phyloP scores from a whole-genome alignment of 108 stramenopile species.

The Bacterosira constricta region DNA sequence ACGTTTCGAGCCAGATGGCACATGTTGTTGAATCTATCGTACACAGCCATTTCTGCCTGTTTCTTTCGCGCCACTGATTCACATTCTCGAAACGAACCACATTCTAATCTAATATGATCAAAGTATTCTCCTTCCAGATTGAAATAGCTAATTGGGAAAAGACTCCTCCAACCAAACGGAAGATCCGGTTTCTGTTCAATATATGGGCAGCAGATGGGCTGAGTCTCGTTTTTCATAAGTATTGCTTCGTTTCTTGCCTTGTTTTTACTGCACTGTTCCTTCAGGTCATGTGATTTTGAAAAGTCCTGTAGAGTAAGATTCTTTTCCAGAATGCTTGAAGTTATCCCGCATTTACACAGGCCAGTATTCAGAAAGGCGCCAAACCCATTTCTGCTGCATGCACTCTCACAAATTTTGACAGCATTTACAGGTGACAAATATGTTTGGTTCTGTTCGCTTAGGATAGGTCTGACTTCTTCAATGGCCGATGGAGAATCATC shows the following conservation, averaged over 20 bases:
- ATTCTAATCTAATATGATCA: conserved; percentile 28
- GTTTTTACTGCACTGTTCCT: conserved; percentile 8
- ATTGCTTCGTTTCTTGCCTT: conserved; percentile 9
- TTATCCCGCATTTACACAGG: conserved; percentile 32
- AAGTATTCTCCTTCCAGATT: conserved; percentile 46
- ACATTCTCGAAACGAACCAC: conserved; percentile 39
- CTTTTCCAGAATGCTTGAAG: conserved; percentile 10
- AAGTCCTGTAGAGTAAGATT: conserved; percentile 31
- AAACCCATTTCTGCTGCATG: conserved; percentile 13
- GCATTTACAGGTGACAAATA: conserved; percentile 38
- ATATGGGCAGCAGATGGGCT: conserved; percentile 38
- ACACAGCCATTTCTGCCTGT: conserved; percentile 38
- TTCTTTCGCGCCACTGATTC: conserved; percentile 18
- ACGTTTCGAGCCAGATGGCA: conserved; percentile 36
- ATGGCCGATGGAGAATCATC: conserved; percentile 20
- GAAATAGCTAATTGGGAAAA: background rate
- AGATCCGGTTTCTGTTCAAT: background rate
- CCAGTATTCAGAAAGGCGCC: conserved; percentile 1
- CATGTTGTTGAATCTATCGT: conserved; percentile 29
- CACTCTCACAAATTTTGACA: conserved; percentile 31
- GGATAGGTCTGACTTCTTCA: background rate
- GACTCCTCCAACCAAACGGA: conserved; percentile 22
- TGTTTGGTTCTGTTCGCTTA: background rate
- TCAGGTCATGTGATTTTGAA: conserved; percentile 32
- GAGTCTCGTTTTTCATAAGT: conserved; percentile 24